Base-by-base conservation (phyloP, 2,329 filamentous ascomycete species). In the Exophiala bonariae region DNA sequence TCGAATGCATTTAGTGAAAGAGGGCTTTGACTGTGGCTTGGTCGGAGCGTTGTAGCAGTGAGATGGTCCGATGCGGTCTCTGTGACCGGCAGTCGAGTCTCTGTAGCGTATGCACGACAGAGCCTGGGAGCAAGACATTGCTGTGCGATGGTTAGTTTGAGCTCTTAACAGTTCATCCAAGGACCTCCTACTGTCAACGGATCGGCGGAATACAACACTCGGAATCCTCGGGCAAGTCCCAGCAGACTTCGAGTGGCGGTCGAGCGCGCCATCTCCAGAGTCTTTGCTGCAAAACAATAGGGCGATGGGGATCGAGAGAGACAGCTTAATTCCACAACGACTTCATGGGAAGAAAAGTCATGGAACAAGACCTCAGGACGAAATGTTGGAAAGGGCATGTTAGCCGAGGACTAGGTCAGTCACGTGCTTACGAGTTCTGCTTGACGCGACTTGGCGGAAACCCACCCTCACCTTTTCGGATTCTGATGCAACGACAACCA, bases 81-180 rank as follows among this genome's bases (percentile, higher is more conserved):
- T 13, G 46, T n/a, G 11, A 52, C 23, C 14, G 65, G 60, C 16
- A 62, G 46, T 47, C 68, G 59, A 17, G 71, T 63, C 50, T 76
- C 73, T 44, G 76, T 78, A 32, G 75, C 74, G 69, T 78, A 76
- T 55, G 71, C 69, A 48, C 71, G 69, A 52, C 66, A 63, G 32
- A 70, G 58, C 35, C 62, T 57, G 38, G 66, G 65, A 53, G 66
- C 64, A 40, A 66, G 63, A 62, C 72, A 65, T 67, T 77, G 74
- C 68, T 79, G 31, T 54, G 43, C 56, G 58, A 63, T 64, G 56
- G n/a, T 18, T 20, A 13, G 18, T 7, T 52, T 31, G 56, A 42
- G 41, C 13, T 14, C 26, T 20, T n/a, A 19, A 38, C 8, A 16
- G 26, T 37, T 20, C 4, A 14, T 26, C n/a, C 16, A 19, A 17